phyloP scores from a whole-genome alignment of 2,329 filamentous ascomycete species.

The Fusarium pseudonygamai region DNA sequence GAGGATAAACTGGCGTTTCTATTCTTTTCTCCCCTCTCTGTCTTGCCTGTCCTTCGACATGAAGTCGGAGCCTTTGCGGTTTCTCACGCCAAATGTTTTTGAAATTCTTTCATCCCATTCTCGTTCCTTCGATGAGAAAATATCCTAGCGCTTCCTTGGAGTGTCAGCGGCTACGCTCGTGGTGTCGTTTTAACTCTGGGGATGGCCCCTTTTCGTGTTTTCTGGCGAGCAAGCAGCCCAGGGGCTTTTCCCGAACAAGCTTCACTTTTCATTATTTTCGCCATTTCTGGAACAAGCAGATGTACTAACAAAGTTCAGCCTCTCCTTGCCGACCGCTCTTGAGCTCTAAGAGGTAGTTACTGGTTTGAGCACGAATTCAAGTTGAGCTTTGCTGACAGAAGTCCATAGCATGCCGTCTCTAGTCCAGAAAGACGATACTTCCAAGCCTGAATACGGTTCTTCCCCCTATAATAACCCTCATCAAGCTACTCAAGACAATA shows the following conservation, averaged over 20 bases:
- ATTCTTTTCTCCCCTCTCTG: neutral
- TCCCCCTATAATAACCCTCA: neutral
- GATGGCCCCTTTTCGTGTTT: neutral
- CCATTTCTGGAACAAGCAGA: no score
- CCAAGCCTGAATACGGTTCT: neutral
- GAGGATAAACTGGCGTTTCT: neutral
- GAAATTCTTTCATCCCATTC: neutral
- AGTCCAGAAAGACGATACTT: neutral
- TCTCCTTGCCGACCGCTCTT: neutral
- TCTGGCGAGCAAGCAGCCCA: neutral
- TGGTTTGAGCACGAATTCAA: no score
- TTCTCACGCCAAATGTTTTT: neutral
- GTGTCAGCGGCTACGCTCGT: neutral
- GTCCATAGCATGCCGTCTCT: slow-evolving; percentile 4
- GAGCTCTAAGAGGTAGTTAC: slow-evolving; percentile 14
- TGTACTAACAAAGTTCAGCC: neutral
- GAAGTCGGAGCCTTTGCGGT: neutral
- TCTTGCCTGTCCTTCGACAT: neutral
- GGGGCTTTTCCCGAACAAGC: neutral
- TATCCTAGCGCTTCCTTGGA: no score
- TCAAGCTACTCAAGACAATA: neutral
- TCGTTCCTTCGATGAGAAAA: neutral
- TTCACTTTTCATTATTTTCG: neutral
- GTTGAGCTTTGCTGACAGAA: neutral
- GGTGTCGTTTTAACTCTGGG: neutral